A percentile compares a stretch with the other conserved stretches of the same genome.
phyloP scores from a whole-genome alignment of 1,284 basidiomycete species.

The Microbotryum intermedium region DNA sequence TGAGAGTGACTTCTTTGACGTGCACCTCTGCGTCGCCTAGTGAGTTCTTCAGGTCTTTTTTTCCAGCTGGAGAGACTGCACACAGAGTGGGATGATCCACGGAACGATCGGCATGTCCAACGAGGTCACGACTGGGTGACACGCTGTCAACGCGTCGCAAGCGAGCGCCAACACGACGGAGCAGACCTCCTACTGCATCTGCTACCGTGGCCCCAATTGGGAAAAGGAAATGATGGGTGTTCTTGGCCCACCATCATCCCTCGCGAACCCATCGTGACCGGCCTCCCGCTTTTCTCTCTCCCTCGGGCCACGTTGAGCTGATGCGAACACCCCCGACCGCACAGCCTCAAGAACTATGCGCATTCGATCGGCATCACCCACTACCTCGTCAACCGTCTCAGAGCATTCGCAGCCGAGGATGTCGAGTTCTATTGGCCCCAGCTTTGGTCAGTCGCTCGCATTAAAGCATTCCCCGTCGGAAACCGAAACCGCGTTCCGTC shows the following conservation, averaged over 20 bases:
- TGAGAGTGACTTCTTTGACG: constrained; percentile 35
- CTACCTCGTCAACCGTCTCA: constrained; percentile 78
- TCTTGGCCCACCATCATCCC: no score
- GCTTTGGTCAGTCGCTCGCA: constrained; percentile 62
- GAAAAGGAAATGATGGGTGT: no score
- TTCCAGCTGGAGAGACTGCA: not conserved
- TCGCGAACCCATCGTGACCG: not conserved
- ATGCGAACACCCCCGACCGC: not conserved
- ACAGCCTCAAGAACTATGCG: constrained; percentile 63
- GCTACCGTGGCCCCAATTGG: no score
- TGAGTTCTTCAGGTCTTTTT: constrained; percentile 18
- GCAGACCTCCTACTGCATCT: no score
- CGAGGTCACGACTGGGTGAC: not conserved
- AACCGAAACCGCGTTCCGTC: no score
- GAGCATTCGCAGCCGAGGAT: constrained; percentile 65
- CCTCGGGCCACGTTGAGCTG: not conserved
- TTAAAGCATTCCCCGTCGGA: no score
- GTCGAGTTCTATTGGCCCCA: constrained; percentile 94
- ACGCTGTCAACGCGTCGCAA: not conserved
- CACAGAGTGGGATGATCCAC: not conserved
- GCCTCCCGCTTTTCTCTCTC: not conserved
- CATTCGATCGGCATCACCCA: constrained; percentile 94
- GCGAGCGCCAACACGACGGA: not conserved
- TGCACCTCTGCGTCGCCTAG: constrained; percentile 36
- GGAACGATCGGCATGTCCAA: not conserved